Percentiles rank a stretch among this genome's conserved stretches.
Conservation (phyloP, 2,329 filamentous ascomycete genomes). For the Acephala macrosclerotiorum region DNA sequence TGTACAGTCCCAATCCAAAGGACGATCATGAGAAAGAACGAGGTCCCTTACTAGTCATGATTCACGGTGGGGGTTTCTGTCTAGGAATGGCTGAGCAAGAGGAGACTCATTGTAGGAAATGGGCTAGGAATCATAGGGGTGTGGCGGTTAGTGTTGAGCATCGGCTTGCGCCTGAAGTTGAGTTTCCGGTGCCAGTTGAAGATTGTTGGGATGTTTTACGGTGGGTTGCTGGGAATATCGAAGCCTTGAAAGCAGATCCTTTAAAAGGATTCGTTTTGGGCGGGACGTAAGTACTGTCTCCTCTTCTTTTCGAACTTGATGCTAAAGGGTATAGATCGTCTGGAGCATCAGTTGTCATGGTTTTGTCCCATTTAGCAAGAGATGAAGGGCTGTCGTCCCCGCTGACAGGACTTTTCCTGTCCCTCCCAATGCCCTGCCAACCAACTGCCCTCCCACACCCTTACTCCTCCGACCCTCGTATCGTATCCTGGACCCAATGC, state of each 20-base stretch:
- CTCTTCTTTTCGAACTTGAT: neutral
- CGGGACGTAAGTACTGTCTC: neutral
- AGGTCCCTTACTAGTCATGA: constrained; percentile 43
- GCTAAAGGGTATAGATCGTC: neutral
- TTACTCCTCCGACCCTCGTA: constrained; percentile 31
- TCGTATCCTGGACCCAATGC: neutral
- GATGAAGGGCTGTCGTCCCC: constrained; percentile 50
- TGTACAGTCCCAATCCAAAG: neutral
- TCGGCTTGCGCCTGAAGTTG: constrained; percentile 54
- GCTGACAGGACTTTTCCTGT: constrained; percentile 55
- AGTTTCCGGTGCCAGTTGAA: constrained; percentile 51
- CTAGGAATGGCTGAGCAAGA: constrained; percentile 45
- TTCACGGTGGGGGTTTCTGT: constrained; percentile 45
- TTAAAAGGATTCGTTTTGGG: neutral
- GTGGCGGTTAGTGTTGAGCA: constrained; percentile 51
- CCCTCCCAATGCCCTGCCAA: constrained; percentile 46
- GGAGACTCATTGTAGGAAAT: constrained; percentile 40
- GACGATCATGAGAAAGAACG: neutral
- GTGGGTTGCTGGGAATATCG: constrained; percentile 46
- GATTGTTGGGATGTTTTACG: constrained; percentile 54
- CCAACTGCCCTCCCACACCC: constrained; percentile 37
- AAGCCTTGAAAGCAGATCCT: neutral
- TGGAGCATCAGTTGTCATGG: constrained; percentile 50
- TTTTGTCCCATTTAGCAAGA: constrained; percentile 48
- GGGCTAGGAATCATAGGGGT: constrained; percentile 44